Evolutionary conservation across 768 basidiomycete species (phyloP).

Genomic region (Lactifluus pinguis): DNA sequence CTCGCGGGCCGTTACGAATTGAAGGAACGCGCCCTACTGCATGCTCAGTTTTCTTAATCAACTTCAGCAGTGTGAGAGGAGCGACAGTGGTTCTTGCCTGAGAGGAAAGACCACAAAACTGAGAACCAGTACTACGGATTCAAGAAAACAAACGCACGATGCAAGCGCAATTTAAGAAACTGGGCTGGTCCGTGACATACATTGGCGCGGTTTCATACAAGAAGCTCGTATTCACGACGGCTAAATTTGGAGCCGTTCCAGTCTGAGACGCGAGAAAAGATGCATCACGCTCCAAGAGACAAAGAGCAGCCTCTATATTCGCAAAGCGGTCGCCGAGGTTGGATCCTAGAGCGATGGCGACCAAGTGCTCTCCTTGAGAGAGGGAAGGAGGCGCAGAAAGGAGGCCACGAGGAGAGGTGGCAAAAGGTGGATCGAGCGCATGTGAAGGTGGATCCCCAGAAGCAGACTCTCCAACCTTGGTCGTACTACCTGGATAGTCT

Average conservation of each 20-base stretch:
- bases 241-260: constrained; percentile 24
- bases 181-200: constrained; percentile 88
- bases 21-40: constrained; percentile 72
- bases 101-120: background rate
- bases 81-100: constrained; percentile 70
- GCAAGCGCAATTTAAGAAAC: constrained; percentile 87
- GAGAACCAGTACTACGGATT: background rate
- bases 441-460: background rate
- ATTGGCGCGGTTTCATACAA: constrained; percentile 92
- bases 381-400: background rate
- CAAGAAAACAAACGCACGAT: constrained; percentile 44
- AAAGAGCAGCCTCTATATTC: constrained; percentile 73
- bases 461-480: background rate
- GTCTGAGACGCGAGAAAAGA: constrained; percentile 18
- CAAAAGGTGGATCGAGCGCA: constrained; percentile 2
- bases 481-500: constrained; percentile 29
- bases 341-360: constrained; percentile 76
- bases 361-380: constrained; percentile 27
- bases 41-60: constrained; percentile 67
- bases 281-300: constrained; percentile 45
- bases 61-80: constrained; percentile 46
- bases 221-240: constrained; percentile 71
- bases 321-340: constrained; percentile 83
- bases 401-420: background rate
- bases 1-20: constrained; percentile 78